These are phyloP conservation scores for Trichoderma sp. DNA, from an alignment of 2,329 filamentous ascomycete species.

Conservation along the genomic window DNA sequence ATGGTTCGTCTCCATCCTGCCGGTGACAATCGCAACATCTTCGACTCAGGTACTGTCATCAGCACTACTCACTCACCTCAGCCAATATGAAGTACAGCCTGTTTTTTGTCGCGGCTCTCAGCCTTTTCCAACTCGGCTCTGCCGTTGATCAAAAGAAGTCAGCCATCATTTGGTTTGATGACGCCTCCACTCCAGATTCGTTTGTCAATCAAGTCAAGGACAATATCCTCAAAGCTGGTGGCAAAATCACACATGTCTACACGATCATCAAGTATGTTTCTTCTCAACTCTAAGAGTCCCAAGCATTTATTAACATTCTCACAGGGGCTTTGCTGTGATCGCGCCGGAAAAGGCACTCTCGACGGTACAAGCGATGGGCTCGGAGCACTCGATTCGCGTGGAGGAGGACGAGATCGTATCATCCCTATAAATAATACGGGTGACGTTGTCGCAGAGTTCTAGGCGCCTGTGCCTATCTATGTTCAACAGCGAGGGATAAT, in stretches of 20 bases:
- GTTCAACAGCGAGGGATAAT: neutral
- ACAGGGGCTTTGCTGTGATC: conserved; percentile 74
- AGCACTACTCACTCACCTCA: neutral
- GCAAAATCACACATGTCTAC: conserved; percentile 77
- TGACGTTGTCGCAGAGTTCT: neutral
- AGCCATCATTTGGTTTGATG: conserved; percentile 75
- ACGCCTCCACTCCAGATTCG: conserved; percentile 60
- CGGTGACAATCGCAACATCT: neutral
- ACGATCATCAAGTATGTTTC: conserved; percentile 57
- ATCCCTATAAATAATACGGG: conserved; percentile 27
- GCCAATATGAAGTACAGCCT: conserved; percentile 61
- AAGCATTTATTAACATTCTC: conserved; percentile 27
- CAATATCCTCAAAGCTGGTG: conserved; percentile 66
- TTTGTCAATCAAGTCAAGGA: conserved; percentile 70
- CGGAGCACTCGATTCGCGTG: conserved; percentile 48
- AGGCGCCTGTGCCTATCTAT: neutral
- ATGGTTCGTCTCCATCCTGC: neutral
- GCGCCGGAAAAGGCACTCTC: conserved; percentile 68
- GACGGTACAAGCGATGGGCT: conserved; percentile 61
- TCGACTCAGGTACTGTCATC: neutral
- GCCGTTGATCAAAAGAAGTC: conserved; percentile 67
- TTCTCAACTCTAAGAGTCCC: neutral
- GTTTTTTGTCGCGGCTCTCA: conserved; percentile 53
- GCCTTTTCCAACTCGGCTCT: conserved; percentile 56
- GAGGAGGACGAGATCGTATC: conserved; percentile 74